phyloP scores from a whole-genome alignment of 306 rosid species.

The Canavalia gladiata region DNA sequence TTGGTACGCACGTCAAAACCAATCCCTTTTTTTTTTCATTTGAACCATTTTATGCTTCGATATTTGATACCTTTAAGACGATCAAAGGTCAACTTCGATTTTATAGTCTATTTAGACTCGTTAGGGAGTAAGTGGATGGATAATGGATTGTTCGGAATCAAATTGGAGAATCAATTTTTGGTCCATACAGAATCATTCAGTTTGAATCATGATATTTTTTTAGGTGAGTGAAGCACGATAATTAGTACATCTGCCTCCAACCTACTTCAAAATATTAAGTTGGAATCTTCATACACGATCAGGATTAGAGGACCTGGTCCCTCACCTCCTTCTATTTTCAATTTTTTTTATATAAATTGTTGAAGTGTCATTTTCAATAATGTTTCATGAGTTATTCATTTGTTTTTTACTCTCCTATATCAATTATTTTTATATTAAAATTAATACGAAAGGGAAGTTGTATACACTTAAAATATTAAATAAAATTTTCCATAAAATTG shows the following conservation, averaged over 20 bases:
- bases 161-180: conserved; percentile 13
- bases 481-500: too few relatives aligned
- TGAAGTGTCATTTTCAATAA: neutral
- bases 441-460: too few relatives aligned
- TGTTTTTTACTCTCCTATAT: too few relatives aligned
- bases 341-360: neutral
- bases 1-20: conserved; percentile 48
- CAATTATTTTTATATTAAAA: too few relatives aligned
- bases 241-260: neutral
- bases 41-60: conserved; percentile 35
- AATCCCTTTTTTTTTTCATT: conserved; percentile 22
- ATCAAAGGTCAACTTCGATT: conserved; percentile 46
- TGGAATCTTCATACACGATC: neutral
- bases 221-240: neutral
- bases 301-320: neutral
- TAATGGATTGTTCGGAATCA: conserved; percentile 39
- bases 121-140: neutral
- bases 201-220: neutral
- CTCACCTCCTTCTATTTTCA: neutral
- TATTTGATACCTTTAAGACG: neutral
- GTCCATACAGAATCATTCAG: neutral
- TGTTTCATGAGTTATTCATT: neutral
- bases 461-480: too few relatives aligned
- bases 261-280: neutral
- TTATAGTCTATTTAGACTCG: neutral